Base-by-base conservation (phyloP, 768 basidiomycete genomes). In the Tylopilus vinaceipallidus region DNA sequence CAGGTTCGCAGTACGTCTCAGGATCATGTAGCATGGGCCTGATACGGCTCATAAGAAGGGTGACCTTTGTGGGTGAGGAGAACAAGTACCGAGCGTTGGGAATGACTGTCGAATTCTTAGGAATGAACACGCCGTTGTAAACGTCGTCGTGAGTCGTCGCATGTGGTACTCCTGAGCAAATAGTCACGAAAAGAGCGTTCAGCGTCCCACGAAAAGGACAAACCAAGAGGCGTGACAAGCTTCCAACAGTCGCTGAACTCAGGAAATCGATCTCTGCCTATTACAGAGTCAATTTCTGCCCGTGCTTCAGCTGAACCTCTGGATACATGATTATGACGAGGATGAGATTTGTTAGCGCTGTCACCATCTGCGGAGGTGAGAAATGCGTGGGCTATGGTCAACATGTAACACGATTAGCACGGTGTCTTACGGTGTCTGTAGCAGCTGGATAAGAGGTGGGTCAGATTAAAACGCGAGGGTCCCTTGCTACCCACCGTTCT, bases 251-350 rank as follows among this genome's bases (percentile, higher is more conserved):
- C 54, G 14, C 22, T 34, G 26, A 55, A 47, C 6, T 26, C 32
- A 0, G 54, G 54, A 14, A 55, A 41, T 33, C 51, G 40, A 12
- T 48, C 29, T 19, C 14, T 17, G 22, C 45, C 50, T 14, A 45
- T 19, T 4, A 52, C 59, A 4, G 37, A 39, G 42, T 55, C 43
- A 12, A 60, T 33, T 32, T 54, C 50, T 14, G 17, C 41, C 14
- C 55, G 47, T 9, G 54, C 6, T 47, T 45, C 16, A 35, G 26
- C 30, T 52, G 49, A 8, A 48, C 42, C n/a, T 50, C 50, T 3
- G 53, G 56, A 36, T 55, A 37, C 13, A 55, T 41, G 9, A 60
- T 43, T 50, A 60, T 55, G 16, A 50, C 53, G n/a, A 55, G 43
- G n/a, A 58, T 20, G 27, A 50, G 55, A 10, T 41, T 49, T 9